Conservation (phyloP, 2,329 filamentous ascomycete genomes). For the Ustilaginoidea virens region DNA sequence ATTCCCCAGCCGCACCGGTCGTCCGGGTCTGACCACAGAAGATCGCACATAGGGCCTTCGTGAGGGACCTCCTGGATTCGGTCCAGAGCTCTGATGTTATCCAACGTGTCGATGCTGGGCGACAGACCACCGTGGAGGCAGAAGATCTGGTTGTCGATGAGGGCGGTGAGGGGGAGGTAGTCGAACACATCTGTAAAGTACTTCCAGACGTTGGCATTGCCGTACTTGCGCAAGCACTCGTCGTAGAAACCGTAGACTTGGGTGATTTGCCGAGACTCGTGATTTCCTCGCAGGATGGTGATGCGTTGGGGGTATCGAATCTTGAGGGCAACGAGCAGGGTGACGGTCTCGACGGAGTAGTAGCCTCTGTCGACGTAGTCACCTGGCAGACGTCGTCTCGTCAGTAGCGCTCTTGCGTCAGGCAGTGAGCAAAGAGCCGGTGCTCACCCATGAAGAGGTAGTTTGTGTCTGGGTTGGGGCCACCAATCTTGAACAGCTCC, state of each 20-base stretch:
- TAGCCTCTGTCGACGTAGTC: constrained; percentile 98
- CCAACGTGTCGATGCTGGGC: constrained; percentile 88
- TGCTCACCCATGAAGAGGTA: constrained; percentile 93
- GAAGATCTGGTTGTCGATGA: constrained; percentile 99
- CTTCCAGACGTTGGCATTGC: constrained; percentile 98
- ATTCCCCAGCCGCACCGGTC: constrained; percentile 95
- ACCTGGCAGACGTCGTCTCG: constrained; percentile 32
- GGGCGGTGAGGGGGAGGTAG: constrained; percentile 88
- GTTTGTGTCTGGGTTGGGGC: constrained; percentile 95
- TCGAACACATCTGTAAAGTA: constrained; percentile 98
- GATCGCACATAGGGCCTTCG: constrained; percentile 94
- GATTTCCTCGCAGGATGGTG: constrained; percentile 95
- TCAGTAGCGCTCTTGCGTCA: not conserved
- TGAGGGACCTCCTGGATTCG: constrained; percentile 97
- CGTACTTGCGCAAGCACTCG: constrained; percentile 96
- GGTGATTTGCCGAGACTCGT: constrained; percentile 97
- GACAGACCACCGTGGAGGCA: constrained; percentile 94
- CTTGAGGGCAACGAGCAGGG: constrained; percentile 89
- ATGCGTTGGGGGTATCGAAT: constrained; percentile 96
- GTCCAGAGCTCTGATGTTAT: constrained; percentile 90
- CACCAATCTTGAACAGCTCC: constrained; percentile 98
- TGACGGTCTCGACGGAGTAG: constrained; percentile 97
- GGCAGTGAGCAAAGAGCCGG: not conserved
- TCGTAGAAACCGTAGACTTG: constrained; percentile 99
- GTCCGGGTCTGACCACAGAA: constrained; percentile 96